These are phyloP conservation scores for Ceratopteris richardii DNA, from an alignment of 75 land plant genomes.

Conservation along the genomic window DNA sequence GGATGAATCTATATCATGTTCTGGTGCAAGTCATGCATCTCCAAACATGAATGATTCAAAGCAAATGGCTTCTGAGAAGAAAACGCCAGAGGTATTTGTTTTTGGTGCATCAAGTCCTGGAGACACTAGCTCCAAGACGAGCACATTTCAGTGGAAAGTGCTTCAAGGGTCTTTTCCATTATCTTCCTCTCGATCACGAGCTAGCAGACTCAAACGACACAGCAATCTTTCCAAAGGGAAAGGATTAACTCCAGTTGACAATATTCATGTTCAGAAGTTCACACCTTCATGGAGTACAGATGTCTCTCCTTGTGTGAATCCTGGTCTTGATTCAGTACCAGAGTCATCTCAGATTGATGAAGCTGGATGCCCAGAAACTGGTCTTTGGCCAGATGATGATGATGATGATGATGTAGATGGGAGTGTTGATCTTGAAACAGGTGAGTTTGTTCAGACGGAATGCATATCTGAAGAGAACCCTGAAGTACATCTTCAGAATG, in stretches of 20 bases:
- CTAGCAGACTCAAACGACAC: not conserved
- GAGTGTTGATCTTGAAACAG: too few species aligned
- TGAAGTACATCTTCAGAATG: too few species aligned
- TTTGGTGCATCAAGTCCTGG: slow-evolving; percentile 2
- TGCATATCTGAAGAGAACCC: too few species aligned
- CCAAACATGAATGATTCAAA: not conserved
- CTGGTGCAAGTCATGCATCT: not conserved
- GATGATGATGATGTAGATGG: not conserved
- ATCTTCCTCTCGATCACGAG: not conserved
- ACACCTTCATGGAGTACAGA: not conserved
- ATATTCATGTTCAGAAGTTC: not conserved
- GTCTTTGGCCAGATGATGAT: not conserved
- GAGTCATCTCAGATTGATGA: slow-evolving; percentile 1
- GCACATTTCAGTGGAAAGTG: not conserved
- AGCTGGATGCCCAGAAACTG: not conserved
- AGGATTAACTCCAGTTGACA: not conserved
- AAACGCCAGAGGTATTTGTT: slow-evolving; percentile 6
- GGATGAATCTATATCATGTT: not conserved
- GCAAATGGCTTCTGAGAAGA: not conserved
- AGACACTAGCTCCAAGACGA: not conserved
- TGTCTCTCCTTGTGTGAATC: not conserved
- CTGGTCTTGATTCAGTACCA: not conserved
- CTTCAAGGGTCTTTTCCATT: not conserved
- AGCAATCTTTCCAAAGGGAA: slow-evolving; percentile 1
- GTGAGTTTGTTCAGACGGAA: too few species aligned